Evolutionary conservation across 345 rosid genomes (phyloP).

Genomic region (Orychophragmus violaceus): DNA sequence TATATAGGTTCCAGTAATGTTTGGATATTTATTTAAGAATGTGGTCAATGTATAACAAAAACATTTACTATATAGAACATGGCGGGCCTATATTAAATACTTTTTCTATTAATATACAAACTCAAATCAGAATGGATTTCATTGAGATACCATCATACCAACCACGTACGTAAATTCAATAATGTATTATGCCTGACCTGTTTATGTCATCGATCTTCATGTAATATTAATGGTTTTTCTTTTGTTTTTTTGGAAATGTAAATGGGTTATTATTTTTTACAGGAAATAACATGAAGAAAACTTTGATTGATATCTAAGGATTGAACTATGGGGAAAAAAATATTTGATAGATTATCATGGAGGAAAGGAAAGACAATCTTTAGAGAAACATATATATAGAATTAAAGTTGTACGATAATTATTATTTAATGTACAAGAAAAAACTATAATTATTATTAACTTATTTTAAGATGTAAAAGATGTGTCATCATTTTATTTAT

Average conservation of each 20-base stretch:
- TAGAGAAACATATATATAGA: background rate
- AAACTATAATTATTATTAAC: background rate
- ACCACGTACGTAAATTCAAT: slow-evolving; percentile 10
- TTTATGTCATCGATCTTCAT: background rate
- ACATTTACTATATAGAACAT: slow-evolving; percentile 19
- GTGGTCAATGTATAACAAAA: background rate
- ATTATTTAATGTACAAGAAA: slow-evolving; percentile 2
- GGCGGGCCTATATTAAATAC: slow-evolving; percentile 14
- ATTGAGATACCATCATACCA: slow-evolving; percentile 9
- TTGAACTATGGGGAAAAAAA: background rate
- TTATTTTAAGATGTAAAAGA: background rate
- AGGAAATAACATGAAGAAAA: background rate
- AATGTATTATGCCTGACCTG: background rate
- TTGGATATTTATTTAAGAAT: background rate
- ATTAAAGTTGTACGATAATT: slow-evolving; percentile 7
- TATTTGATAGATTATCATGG: background rate
- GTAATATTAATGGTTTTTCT: background rate
- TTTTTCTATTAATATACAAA: background rate
- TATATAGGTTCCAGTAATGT: background rate
- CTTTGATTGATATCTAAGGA: background rate
- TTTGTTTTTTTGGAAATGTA: background rate
- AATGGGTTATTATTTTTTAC: background rate
- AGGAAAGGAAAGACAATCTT: slow-evolving; percentile 7
- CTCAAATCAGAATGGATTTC: background rate
- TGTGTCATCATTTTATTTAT: slow-evolving; percentile 2